A percentile compares a stretch with the other conserved stretches of the same genome.
phyloP scores from a whole-genome alignment of 2,329 filamentous ascomycete genomes.

The Sarocladium oryzae region DNA sequence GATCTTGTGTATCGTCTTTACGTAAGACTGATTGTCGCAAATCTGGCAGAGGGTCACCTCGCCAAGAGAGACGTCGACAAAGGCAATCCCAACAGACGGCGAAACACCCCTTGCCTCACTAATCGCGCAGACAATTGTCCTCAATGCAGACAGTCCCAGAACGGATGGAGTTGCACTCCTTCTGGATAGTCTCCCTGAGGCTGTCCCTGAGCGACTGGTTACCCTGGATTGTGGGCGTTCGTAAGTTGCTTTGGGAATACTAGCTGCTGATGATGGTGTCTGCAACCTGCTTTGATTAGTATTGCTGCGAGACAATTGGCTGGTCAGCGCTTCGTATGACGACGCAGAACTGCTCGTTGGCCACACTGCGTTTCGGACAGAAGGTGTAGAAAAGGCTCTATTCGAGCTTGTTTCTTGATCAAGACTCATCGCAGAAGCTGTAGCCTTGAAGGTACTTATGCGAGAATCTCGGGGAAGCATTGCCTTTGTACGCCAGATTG shows the following conservation, averaged over 20 bases:
- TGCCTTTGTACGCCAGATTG: too few relatives aligned
- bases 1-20: constrained; percentile 81
- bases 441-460: too few relatives aligned
- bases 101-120: constrained; percentile 83
- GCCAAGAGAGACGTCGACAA: constrained; percentile 79
- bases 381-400: too few relatives aligned
- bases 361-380: too few relatives aligned
- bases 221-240: constrained; percentile 14
- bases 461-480: too few relatives aligned
- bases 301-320: background rate
- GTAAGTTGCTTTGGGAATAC: background rate
- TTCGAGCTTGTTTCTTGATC: too few relatives aligned
- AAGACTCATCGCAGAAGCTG: too few relatives aligned
- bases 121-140: constrained; percentile 81
- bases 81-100: constrained; percentile 77
- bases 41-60: constrained; percentile 86
- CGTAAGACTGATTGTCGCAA: constrained; percentile 87
- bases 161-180: constrained; percentile 28
- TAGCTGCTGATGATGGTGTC: background rate
- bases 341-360: too few relatives aligned
- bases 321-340: too few relatives aligned
- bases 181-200: constrained; percentile 39
- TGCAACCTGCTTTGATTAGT: too few relatives aligned
- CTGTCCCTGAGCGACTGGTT: constrained; percentile 28
- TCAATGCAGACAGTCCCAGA: constrained; percentile 42